Base-by-base conservation (phyloP, 108 stramenopile species). In the Fragilaria crotonensis region DNA sequence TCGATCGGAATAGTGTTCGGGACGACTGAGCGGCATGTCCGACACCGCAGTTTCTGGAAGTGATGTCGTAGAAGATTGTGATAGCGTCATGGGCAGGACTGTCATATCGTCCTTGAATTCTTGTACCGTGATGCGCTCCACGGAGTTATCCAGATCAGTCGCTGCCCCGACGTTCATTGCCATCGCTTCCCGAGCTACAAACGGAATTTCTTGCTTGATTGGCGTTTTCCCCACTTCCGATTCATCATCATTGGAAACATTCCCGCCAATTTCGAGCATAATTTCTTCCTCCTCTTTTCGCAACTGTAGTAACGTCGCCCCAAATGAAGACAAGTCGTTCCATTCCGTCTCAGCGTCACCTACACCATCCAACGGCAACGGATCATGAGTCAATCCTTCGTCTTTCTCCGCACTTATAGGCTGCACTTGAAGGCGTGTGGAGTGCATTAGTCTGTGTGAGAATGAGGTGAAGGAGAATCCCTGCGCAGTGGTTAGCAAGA, bases 1-100 rank as follows among this genome's bases (percentile, higher is more conserved):
- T 27, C 83, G 76, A 7, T 71, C 70, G 36, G 62, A 54, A 55
- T 82, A 85, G 46, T 83, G 85, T 45, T 81, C 77, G 0, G 80
- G 72, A 52, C 67, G 53, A 41, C 80, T 79, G 41, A 76, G 58
- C 25, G 69, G 64, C 62, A 63, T 56, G 11, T 25, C 51, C 18
- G 51, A 18, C 51, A 20, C 29, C 18, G 30, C 17, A 3, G 30
- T 36, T 19, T 56, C n/a, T 52, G 26, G 26, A 19, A 56, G 33
- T 33, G 1, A 32, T 26, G 30, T 29, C 29, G 18, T 4, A 1
- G 4, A 17, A 26, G 20, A 11, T 56, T 19, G 21, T 18, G 2
- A 26, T 22, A 22, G 17, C 2, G 2, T 26, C 33, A 32, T 56
- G 25, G 30, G 55, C 30, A n/a, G 55, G 18, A 30, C 3, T 23